These are phyloP conservation scores for Cladosporium sp. DNA, from an alignment of 2,329 filamentous ascomycete genomes.

Conservation along the genomic window DNA sequence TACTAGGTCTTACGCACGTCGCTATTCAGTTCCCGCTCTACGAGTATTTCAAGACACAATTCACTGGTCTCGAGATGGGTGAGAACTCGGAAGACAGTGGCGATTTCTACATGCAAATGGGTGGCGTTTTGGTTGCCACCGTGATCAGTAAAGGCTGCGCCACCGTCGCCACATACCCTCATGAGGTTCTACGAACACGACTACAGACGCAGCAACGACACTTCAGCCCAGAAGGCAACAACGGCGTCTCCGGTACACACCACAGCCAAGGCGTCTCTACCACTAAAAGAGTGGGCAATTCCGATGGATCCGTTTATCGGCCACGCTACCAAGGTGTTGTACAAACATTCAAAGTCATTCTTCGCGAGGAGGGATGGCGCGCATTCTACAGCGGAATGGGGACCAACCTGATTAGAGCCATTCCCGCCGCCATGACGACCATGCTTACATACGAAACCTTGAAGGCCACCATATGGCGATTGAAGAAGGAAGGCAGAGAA, in stretches of 20 bases:
- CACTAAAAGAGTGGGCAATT: conserved; percentile 36
- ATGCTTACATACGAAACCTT: conserved; percentile 94
- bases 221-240: conserved; percentile 40
- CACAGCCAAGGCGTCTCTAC: conserved; percentile 29
- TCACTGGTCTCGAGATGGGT: conserved; percentile 88
- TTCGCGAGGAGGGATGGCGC: conserved; percentile 88
- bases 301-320: conserved; percentile 51
- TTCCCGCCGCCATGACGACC: conserved; percentile 92
- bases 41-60: conserved; percentile 84
- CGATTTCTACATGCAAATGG: conserved; percentile 49
- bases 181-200: conserved; percentile 90
- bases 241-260: conserved; percentile 47
- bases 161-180: conserved; percentile 92
- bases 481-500: conserved; percentile 50
- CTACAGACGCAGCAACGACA: conserved; percentile 88
- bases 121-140: conserved; percentile 81
- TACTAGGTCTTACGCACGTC: conserved; percentile 89
- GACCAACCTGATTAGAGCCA: conserved; percentile 93
- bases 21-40: conserved; percentile 97
- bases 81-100: conserved; percentile 55
- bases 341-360: conserved; percentile 76
- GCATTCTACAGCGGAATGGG: conserved; percentile 97
- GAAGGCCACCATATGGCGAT: conserved; percentile 48
- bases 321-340: conserved; percentile 72
- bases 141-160: conserved; percentile 92